These are phyloP conservation scores for Albatrellus sp. DNA, from an alignment of 1,284 basidiomycete genomes.

Conservation along the genomic window DNA sequence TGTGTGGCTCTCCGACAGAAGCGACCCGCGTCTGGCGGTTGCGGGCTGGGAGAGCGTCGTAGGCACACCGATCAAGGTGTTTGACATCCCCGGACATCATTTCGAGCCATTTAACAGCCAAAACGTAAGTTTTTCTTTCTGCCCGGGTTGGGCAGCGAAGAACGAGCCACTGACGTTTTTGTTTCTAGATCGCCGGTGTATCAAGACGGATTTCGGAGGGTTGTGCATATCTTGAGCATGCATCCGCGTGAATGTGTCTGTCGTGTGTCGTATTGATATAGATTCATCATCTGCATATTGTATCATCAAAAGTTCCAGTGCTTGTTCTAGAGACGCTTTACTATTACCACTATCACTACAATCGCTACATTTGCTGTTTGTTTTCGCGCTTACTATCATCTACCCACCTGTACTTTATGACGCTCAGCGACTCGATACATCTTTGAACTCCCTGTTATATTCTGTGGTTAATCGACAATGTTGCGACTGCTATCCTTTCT, in stretches of 20 bases:
- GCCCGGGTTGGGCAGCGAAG: no score
- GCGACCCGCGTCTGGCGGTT: conserved; percentile 20
- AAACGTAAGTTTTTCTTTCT: conserved; percentile 32
- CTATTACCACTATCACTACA: not conserved
- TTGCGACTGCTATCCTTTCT: not conserved
- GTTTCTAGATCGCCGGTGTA: no score
- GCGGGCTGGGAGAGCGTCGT: conserved; percentile 37
- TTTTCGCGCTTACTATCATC: not conserved
- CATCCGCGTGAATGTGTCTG: no score
- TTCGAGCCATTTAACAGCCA: conserved; percentile 41
- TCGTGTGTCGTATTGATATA: no score
- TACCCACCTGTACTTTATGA: not conserved
- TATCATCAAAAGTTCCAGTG: not conserved
- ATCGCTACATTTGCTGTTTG: not conserved
- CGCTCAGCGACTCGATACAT: not conserved
- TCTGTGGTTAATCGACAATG: not conserved
- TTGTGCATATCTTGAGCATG: no score
- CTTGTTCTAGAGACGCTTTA: not conserved
- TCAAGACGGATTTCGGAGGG: no score
- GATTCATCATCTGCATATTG: not conserved
- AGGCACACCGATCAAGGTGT: conserved; percentile 23
- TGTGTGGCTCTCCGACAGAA: conserved; percentile 38
- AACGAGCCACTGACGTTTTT: no score
- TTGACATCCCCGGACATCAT: conserved; percentile 56
- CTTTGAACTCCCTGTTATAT: not conserved